phyloP scores from a whole-genome alignment of 2,329 filamentous ascomycete species.

The Ustulina deusta region DNA sequence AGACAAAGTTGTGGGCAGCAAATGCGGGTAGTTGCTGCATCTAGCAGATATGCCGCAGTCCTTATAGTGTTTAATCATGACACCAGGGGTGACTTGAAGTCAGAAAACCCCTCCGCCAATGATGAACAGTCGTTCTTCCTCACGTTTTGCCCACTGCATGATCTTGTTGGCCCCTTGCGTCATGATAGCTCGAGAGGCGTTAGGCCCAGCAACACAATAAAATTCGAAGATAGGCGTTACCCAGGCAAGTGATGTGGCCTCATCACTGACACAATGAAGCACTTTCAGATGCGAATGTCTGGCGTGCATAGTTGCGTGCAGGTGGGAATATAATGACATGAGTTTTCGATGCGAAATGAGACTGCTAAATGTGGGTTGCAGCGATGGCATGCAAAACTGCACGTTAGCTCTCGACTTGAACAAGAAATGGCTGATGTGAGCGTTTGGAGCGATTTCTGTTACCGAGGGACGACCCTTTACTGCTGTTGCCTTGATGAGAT shows the following conservation, averaged over 20 bases:
- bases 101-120: conserved; percentile 93
- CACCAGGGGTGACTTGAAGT: conserved; percentile 19
- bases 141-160: conserved; percentile 88
- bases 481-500: conserved; percentile 78
- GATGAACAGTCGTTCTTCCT: conserved; percentile 95
- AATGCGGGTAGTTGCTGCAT: not conserved
- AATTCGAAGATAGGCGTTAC: conserved; percentile 91
- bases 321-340: conserved; percentile 84
- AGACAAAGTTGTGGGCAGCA: not conserved
- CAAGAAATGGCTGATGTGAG: conserved; percentile 87
- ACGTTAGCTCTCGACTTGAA: conserved; percentile 97
- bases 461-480: conserved; percentile 76
- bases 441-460: conserved; percentile 82
- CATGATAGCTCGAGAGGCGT: conserved; percentile 72
- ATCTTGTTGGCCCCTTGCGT: conserved; percentile 90
- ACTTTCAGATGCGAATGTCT: conserved; percentile 89
- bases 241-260: conserved; percentile 87
- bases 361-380: conserved; percentile 73
- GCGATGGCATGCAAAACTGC: conserved; percentile 92
- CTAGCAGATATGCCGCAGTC: not conserved
- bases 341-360: conserved; percentile 75
- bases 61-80: not conserved
- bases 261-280: conserved; percentile 80
- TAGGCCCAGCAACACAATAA: conserved; percentile 91
- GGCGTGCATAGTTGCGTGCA: conserved; percentile 87